Evolutionary conservation across 176 grass and related monocot genomes (phyloP).

Genomic region (Carex pumila): DNA sequence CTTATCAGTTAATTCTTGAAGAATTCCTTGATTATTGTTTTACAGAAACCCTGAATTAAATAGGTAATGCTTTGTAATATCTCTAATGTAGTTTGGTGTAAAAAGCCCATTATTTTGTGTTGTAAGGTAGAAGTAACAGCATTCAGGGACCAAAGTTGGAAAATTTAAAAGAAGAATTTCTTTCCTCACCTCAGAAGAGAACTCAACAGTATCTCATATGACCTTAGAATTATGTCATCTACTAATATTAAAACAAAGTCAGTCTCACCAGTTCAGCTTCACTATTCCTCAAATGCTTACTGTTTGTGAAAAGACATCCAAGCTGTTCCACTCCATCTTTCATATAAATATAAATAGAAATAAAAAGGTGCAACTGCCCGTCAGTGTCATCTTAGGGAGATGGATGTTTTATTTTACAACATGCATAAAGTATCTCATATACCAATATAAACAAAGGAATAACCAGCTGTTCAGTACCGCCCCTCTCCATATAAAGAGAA

Average conservation of each 20-base stretch:
- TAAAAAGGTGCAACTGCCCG: neutral
- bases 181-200: neutral
- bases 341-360: neutral
- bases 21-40: neutral
- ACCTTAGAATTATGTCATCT: neutral
- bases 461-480: neutral
- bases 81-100: neutral
- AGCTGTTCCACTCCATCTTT: neutral
- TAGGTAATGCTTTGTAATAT: neutral
- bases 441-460: neutral
- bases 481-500: neutral
- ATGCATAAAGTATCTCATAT: too few relatives aligned
- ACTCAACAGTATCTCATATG: neutral
- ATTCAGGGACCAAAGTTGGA: neutral
- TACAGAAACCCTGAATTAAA: neutral
- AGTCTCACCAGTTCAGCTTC: neutral
- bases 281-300: neutral
- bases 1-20: neutral
- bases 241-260: neutral
- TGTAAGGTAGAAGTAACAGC: neutral
- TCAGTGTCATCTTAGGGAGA: too few relatives aligned
- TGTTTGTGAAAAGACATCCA: neutral
- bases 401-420: too few relatives aligned
- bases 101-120: neutral
- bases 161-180: neutral